phyloP scores from a whole-genome alignment of 129 eudicot species.

The Dittrichia graveolens region DNA sequence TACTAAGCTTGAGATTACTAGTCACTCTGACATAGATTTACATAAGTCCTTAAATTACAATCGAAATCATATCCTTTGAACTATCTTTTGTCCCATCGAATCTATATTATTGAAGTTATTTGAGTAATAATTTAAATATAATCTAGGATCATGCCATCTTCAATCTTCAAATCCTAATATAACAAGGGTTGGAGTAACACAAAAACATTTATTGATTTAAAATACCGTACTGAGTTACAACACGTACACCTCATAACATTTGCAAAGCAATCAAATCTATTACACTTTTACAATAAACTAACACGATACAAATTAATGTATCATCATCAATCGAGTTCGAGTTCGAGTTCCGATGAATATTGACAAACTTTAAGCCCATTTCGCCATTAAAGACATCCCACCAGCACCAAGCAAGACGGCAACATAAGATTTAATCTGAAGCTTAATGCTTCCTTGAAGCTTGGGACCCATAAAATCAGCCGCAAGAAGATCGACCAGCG shows the following conservation, averaged over 20 bases:
- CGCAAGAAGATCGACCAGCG: slow-evolving; percentile 59
- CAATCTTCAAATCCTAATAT: too few relatives aligned
- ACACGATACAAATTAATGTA: neutral
- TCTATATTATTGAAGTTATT: too few relatives aligned
- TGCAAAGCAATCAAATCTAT: slow-evolving; percentile 1
- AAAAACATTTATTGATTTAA: neutral
- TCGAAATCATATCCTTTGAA: too few relatives aligned
- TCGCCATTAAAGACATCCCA: slow-evolving; percentile 64
- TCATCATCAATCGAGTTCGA: neutral
- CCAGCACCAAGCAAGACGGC: slow-evolving; percentile 62
- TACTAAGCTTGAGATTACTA: too few relatives aligned
- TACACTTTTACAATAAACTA: slow-evolving; percentile 14
- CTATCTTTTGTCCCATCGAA: too few relatives aligned
- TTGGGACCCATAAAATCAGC: slow-evolving; percentile 57
- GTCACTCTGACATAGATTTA: too few relatives aligned
- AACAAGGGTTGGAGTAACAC: too few relatives aligned
- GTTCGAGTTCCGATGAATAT: too few relatives aligned
- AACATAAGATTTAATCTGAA: slow-evolving; percentile 45
- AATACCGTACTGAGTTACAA: slow-evolving; percentile 3
- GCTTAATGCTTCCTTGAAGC: slow-evolving; percentile 50
- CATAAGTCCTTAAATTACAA: too few relatives aligned
- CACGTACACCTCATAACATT: neutral
- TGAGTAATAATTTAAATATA: too few relatives aligned
- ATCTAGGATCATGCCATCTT: too few relatives aligned
- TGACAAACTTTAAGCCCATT: slow-evolving; percentile 41